These are phyloP conservation scores for Malbranchea cinnamomea DNA, from an alignment of 2,329 filamentous ascomycete genomes.

Conservation along the genomic window DNA sequence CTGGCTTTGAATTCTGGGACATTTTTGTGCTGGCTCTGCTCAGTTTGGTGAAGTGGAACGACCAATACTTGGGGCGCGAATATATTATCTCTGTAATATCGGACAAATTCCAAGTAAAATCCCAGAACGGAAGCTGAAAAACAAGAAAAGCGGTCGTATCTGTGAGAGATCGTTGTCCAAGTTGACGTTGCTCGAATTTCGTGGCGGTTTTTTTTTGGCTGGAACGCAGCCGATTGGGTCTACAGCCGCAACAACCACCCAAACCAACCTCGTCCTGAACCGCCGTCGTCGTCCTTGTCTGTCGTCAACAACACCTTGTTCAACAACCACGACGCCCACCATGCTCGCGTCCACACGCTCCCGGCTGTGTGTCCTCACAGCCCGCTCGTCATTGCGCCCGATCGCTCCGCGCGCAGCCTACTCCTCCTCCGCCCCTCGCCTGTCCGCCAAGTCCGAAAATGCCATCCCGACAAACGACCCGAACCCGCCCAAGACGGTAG, in stretches of 20 bases:
- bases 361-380: slow-evolving; percentile 31
- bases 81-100: not conserved
- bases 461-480: slow-evolving; percentile 41
- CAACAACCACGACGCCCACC: slow-evolving; percentile 15
- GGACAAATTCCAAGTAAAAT: not conserved
- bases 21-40: no score
- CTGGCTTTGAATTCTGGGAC: no score
- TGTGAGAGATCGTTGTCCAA: not conserved
- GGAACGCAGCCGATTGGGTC: slow-evolving; percentile 2
- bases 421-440: slow-evolving; percentile 29
- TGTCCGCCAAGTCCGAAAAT: slow-evolving; percentile 20
- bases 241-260: slow-evolving; percentile 1
- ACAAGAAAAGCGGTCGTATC: no score
- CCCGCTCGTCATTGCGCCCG: slow-evolving; percentile 17
- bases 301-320: slow-evolving; percentile 8
- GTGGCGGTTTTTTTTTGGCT: not conserved
- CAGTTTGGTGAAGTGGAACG: no score
- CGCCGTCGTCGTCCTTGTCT: slow-evolving; percentile 5
- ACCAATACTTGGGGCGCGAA: not conserved
- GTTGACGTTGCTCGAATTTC: slow-evolving; percentile 1
- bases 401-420: slow-evolving; percentile 23
- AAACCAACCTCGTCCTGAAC: slow-evolving; percentile 3
- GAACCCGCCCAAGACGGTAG: slow-evolving; percentile 32
- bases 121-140: slow-evolving; percentile 5
- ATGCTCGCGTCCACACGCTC: slow-evolving; percentile 33